Evolutionary conservation across 2,329 filamentous ascomycete genomes (phyloP).

Genomic region (Microthyrium microscopicum): DNA sequence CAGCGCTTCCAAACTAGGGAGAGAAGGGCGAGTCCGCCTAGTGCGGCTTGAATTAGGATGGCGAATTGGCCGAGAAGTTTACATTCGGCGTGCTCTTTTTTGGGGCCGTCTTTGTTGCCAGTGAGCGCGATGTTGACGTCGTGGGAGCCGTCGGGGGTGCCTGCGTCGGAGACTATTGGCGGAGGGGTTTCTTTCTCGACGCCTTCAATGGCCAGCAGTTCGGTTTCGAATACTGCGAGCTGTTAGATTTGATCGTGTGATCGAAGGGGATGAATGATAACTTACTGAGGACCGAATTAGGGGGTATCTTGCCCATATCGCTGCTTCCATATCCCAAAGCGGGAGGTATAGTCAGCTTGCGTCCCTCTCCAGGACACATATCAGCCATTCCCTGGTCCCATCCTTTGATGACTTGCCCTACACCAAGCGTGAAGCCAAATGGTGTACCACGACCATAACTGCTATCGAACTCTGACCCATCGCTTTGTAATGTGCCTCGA

Average conservation of each 20-base stretch:
- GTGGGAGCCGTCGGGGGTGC: background rate
- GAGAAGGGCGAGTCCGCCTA: conserved; percentile 67
- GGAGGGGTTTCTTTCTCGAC: conserved; percentile 25
- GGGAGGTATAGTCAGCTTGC: conserved; percentile 76
- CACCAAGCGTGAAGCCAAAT: conserved; percentile 63
- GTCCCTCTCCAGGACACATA: conserved; percentile 94
- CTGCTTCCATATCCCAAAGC: conserved; percentile 66
- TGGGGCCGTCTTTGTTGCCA: background rate
- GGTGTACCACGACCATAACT: conserved; percentile 62
- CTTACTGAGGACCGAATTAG: conserved; percentile 57
- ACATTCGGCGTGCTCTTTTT: conserved; percentile 50
- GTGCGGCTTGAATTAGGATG: conserved; percentile 70
- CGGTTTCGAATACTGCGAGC: conserved; percentile 76
- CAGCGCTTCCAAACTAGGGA: conserved; percentile 88
- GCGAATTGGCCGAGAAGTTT: conserved; percentile 80
- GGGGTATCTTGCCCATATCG: conserved; percentile 58
- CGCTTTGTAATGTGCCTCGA: conserved; percentile 30
- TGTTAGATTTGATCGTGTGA: conserved; percentile 4
- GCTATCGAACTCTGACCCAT: conserved; percentile 70
- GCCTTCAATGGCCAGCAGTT: conserved; percentile 68
- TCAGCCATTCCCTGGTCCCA: conserved; percentile 83
- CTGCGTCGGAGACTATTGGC: no score
- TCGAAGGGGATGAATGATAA: conserved; percentile 9
- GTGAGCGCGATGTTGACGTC: background rate
- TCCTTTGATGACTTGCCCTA: conserved; percentile 75